These are phyloP conservation scores for Termitomyces sp. DNA, from an alignment of 1,284 basidiomycete genomes.

Conservation along the genomic window DNA sequence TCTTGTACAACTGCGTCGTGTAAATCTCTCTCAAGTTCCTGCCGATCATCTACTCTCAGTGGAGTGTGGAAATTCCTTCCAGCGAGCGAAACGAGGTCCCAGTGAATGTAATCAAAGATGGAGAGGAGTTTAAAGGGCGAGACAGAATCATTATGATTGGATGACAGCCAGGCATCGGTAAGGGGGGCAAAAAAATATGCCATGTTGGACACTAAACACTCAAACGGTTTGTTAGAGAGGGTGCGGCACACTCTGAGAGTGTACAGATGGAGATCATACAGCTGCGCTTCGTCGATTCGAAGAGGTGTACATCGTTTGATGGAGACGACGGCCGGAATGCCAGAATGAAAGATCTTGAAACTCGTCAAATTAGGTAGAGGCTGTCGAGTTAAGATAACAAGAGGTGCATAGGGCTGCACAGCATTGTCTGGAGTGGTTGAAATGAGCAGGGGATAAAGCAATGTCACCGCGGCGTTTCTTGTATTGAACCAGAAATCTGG, in stretches of 20 bases:
- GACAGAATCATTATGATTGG: conserved; percentile 24
- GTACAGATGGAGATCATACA: conserved; percentile 51
- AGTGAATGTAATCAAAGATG: conserved; percentile 50
- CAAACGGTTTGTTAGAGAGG: conserved; percentile 62
- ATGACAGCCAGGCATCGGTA: conserved; percentile 27
- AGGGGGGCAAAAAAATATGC: conserved; percentile 65
- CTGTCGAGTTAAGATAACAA: conserved; percentile 59
- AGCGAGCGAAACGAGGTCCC: conserved; percentile 54
- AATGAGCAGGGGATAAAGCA: conserved; percentile 55
- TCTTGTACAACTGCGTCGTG: conserved; percentile 69
- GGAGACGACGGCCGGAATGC: conserved; percentile 36
- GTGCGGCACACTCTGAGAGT: conserved; percentile 58
- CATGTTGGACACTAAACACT: conserved; percentile 46
- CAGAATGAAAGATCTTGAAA: conserved; percentile 57
- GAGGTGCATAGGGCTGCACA: conserved; percentile 41
- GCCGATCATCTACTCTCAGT: conserved; percentile 38
- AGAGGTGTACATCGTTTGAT: conserved; percentile 46
- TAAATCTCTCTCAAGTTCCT: conserved; percentile 39
- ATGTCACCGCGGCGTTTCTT: conserved; percentile 32
- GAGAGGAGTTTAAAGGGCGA: conserved; percentile 22
- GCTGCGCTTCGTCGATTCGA: conserved; percentile 37
- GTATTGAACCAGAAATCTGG: conserved; percentile 65
- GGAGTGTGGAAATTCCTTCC: conserved; percentile 46
- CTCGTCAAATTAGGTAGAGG: conserved; percentile 52
- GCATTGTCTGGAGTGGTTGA: conserved; percentile 29